These are phyloP conservation scores for Fusarium agapanthi DNA, from an alignment of 2,329 filamentous ascomycete species.

Conservation along the genomic window DNA sequence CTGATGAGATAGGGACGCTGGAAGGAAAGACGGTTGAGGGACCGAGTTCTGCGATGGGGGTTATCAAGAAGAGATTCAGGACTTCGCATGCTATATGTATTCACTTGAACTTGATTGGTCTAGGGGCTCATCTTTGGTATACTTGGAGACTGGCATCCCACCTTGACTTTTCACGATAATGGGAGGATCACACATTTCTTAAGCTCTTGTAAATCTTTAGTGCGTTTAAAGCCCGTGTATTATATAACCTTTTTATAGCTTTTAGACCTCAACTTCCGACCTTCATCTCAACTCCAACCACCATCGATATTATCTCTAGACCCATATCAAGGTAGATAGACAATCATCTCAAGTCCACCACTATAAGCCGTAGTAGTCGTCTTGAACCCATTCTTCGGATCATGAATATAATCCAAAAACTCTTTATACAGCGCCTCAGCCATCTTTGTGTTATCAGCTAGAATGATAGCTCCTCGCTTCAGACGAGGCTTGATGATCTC, in stretches of 20 bases:
- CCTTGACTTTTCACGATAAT: slow-evolving; percentile 13
- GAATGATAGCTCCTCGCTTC: slow-evolving; percentile 56
- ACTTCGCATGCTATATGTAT: slow-evolving; percentile 54
- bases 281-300: slow-evolving; percentile 27
- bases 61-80: slow-evolving; percentile 45
- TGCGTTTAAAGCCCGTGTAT: too few species aligned
- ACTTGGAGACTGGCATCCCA: slow-evolving; percentile 41
- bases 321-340: slow-evolving; percentile 24
- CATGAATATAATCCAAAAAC: slow-evolving; percentile 55
- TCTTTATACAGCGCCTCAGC: slow-evolving; percentile 56
- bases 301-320: not conserved
- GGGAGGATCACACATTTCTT: not conserved
- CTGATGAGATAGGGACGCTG: slow-evolving; percentile 16
- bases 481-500: slow-evolving; percentile 58
- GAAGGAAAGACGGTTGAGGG: slow-evolving; percentile 22
- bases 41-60: slow-evolving; percentile 20
- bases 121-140: slow-evolving; percentile 46
- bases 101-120: slow-evolving; percentile 51
- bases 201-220: not conserved
- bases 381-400: slow-evolving; percentile 58
- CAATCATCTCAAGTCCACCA: slow-evolving; percentile 45
- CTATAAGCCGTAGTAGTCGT: slow-evolving; percentile 47
- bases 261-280: not conserved
- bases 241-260: not conserved
- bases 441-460: slow-evolving; percentile 59